phyloP scores from a whole-genome alignment of 2,329 filamentous ascomycete genomes.

The Fusarium pseudograminearum region DNA sequence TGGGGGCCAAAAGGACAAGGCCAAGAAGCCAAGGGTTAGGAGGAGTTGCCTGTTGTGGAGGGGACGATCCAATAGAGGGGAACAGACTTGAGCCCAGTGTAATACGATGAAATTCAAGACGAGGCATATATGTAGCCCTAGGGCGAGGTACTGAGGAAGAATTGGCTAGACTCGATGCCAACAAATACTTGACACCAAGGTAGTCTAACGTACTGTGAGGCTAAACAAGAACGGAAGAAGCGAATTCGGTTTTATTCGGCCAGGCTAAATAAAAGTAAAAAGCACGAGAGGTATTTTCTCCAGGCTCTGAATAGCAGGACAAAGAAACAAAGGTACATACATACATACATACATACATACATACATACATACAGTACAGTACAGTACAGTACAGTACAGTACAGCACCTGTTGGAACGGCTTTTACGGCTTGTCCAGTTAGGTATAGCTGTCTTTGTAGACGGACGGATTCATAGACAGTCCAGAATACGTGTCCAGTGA shows the following conservation, averaged over 20 bases:
- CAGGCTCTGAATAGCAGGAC: background rate
- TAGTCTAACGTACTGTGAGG: conserved; percentile 15
- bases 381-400: no score
- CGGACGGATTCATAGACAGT: conserved; percentile 1
- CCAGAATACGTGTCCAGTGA: conserved; percentile 30
- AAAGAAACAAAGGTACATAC: background rate
- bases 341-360: no score
- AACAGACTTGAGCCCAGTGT: conserved; percentile 5
- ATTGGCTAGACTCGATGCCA: background rate
- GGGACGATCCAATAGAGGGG: conserved; percentile 9
- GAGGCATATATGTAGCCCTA: conserved; percentile 32
- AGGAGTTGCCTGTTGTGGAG: conserved; percentile 34
- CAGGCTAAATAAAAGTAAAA: conserved; percentile 22
- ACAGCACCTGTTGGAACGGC: background rate
- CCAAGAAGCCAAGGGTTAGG: conserved; percentile 15
- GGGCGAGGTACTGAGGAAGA: conserved; percentile 2
- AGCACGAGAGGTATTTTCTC: conserved; percentile 9
- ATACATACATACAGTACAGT: no score
- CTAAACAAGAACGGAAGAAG: conserved; percentile 24
- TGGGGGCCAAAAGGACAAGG: background rate
- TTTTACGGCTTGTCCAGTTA: background rate
- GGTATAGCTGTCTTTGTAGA: background rate
- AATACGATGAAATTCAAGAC: conserved; percentile 22
- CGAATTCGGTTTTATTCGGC: conserved; percentile 1
- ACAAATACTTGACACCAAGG: background rate